Evolutionary conservation across 257 asterid species (phyloP), one percentile per base, ranked within the genome.

Genomic region (Solanum piurae): DNA sequence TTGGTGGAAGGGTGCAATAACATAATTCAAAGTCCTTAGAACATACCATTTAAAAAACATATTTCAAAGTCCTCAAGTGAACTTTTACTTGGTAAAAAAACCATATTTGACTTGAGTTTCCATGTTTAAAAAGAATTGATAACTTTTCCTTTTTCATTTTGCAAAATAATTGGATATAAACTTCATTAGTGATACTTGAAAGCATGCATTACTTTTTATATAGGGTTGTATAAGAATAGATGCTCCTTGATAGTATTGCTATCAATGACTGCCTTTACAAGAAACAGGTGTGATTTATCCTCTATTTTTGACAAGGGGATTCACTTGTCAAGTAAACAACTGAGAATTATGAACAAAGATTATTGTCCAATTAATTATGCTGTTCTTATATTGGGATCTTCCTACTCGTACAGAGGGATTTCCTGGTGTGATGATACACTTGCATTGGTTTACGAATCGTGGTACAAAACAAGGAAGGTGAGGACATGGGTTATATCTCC

Each of bases 341-440:
- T 5, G 12, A 44, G 64, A 80, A 46, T 27, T 46, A 25, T 46
- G 64, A 80, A 27, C 68, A 62, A 46, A 80, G 40, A 44, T 80
- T 44, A 8, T 27, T 80, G 42, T 18, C 44, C 85, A 80, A 49
- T 49, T 38, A 80, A 80, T 46, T 18, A 80, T 46, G 69, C 3
- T 46, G 29, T 80, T 80, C 85, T 49, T 49, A 80, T 49, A 49
- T 18, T 80, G 85, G 84, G 85, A 80, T 80, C 69, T 71, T 89
- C 68, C 83, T 72, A 87, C 37, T 84, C 86, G 76, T 90, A 74
- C 92, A 97, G 99, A 89, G 99, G 99, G 89, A 93, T 97, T 85
- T 94, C 98, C 34, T 96, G 99, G 99, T 93, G 98, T 86, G 99
- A 97, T 89, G 98, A 95, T 88, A 94, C 98, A 7, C 95, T 96